phyloP scores from a whole-genome alignment of 768 basidiomycete species.

The Royoungia palumana region DNA sequence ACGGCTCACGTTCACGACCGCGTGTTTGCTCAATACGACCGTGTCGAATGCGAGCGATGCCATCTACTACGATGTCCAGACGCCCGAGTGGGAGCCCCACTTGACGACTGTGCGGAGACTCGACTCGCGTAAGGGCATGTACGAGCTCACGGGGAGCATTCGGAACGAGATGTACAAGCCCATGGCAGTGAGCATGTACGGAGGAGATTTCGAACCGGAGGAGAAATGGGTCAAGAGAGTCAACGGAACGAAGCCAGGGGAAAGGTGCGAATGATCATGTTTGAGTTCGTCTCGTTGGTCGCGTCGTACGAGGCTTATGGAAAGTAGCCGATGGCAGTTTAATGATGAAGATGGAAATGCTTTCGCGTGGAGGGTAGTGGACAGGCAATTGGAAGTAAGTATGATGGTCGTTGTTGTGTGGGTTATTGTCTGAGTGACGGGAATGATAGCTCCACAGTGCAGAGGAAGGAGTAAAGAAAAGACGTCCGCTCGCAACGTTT shows the following conservation, averaged over 20 bases:
- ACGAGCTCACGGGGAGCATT: slow-evolving; percentile 32
- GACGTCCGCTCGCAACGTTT: slow-evolving; percentile 33
- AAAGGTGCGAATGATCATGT: slow-evolving; percentile 7
- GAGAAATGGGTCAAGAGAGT: slow-evolving; percentile 31
- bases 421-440: background rate
- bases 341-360: slow-evolving; percentile 21
- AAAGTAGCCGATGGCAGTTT: slow-evolving; percentile 22
- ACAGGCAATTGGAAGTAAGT: slow-evolving; percentile 13
- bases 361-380: slow-evolving; percentile 18
- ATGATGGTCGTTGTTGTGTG: background rate
- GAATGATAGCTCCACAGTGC: slow-evolving; percentile 24
- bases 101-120: slow-evolving; percentile 35
- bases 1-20: slow-evolving; percentile 37
- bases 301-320: background rate
- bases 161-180: slow-evolving; percentile 30
- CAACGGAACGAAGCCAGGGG: slow-evolving; percentile 10
- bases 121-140: slow-evolving; percentile 28
- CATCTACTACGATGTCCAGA: slow-evolving; percentile 40
- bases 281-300: background rate
- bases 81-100: slow-evolving; percentile 36
- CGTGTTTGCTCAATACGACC: slow-evolving; percentile 35
- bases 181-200: slow-evolving; percentile 30
- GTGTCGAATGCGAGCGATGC: slow-evolving; percentile 37
- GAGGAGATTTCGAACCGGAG: slow-evolving; percentile 22
- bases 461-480: slow-evolving; percentile 25